A percentile compares a stretch with the other conserved stretches of the same genome.
Evolutionary conservation across 1,139 yeast species (phyloP).

Genomic region (Sugiyamaella japonica): DNA sequence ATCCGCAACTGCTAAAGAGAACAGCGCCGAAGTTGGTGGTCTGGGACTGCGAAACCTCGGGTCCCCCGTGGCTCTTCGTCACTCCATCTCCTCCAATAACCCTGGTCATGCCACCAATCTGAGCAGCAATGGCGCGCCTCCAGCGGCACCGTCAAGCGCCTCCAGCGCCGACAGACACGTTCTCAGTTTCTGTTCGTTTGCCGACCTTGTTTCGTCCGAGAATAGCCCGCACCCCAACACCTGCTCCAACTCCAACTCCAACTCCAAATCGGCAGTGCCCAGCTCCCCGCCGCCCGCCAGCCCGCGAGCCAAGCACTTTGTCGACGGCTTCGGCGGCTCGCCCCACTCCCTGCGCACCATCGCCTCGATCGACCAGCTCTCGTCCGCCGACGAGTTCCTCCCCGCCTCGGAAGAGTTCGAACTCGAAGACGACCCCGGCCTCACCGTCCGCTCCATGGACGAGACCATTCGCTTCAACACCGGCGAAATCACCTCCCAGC

Average conservation of each 20-base stretch:
- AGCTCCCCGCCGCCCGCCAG: constrained; percentile 14
- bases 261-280: neutral
- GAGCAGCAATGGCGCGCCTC: too few species aligned
- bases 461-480: constrained; percentile 45
- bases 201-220: constrained; percentile 53
- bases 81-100: neutral
- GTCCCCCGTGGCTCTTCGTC: neutral
- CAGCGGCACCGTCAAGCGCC: neutral
- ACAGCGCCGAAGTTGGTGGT: neutral
- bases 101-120: too few species aligned
- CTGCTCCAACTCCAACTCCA: too few species aligned
- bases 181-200: constrained; percentile 72
- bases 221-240: constrained; percentile 2
- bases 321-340: neutral
- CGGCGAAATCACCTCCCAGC: constrained; percentile 39
- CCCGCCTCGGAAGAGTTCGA: constrained; percentile 11
- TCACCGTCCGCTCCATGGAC: constrained; percentile 43
- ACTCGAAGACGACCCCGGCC: constrained; percentile 20
- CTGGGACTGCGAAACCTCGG: constrained; percentile 8
- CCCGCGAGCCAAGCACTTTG: constrained; percentile 10
- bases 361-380: neutral
- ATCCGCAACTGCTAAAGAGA: neutral
- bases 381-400: constrained; percentile 9
- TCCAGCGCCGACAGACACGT: constrained; percentile 42
- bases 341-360: constrained; percentile 11